A percentile compares a stretch with the other conserved stretches of the same genome.
Conservation (phyloP, 345 rosid genomes). For the Excoecaria cochinchinensis region DNA sequence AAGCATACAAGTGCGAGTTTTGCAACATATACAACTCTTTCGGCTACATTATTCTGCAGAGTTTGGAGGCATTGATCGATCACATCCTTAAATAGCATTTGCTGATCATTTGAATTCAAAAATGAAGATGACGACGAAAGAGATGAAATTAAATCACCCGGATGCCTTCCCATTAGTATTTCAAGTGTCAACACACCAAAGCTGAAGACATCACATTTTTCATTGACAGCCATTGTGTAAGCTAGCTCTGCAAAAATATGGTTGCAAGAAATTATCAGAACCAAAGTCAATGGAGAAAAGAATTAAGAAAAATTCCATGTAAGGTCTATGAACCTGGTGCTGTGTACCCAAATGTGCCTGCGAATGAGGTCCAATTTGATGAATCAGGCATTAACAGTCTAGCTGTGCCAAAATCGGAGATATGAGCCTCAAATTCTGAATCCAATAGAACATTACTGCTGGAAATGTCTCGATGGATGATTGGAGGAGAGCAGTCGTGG, state of each 20-base stretch:
- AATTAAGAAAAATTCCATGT: neutral
- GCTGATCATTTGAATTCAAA: neutral
- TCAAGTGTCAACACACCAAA: conserved; percentile 16
- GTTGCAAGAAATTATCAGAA: neutral
- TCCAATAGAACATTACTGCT: conserved; percentile 14
- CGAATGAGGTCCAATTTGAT: conserved; percentile 17
- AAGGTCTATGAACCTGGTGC: conserved; percentile 11
- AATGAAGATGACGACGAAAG: neutral
- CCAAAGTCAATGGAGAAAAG: neutral
- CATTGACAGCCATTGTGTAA: conserved; percentile 8
- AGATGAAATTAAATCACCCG: conserved; percentile 7
- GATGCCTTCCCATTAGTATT: conserved; percentile 19
- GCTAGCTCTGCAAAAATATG: neutral
- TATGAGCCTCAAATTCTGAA: conserved; percentile 13
- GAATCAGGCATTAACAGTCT: conserved; percentile 4
- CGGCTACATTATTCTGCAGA: neutral
- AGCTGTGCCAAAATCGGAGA: conserved; percentile 11
- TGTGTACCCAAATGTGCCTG: conserved; percentile 18
- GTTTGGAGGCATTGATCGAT: conserved; percentile 6
- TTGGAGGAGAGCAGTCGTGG: conserved; percentile 20
- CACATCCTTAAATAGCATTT: conserved; percentile 1
- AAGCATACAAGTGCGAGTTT: conserved; percentile 8
- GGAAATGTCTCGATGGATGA: conserved; percentile 16
- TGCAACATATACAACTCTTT: neutral
- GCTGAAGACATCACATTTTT: conserved; percentile 16